A percentile compares a stretch with the other conserved stretches of the same genome.
phyloP scores from a whole-genome alignment of 768 basidiomycete genomes.

The Glaciozyma martinii region DNA sequence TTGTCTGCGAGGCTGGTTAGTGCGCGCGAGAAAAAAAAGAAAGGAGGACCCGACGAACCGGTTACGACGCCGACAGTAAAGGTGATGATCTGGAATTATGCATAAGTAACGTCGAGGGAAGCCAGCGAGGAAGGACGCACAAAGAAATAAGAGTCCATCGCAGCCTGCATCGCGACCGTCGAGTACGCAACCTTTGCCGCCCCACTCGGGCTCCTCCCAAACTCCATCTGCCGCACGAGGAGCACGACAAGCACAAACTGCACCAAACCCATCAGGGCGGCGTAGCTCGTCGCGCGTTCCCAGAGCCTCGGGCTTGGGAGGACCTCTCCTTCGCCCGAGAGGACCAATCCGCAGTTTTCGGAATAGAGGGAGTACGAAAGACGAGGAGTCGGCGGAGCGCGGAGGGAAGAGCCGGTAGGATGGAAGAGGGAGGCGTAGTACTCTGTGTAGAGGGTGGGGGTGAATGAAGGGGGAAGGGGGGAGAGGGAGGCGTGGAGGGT shows the following conservation, averaged over 20 bases:
- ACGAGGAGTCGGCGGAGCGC: conserved; percentile 3
- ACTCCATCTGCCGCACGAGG: conserved; percentile 33
- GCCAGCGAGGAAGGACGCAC: conserved; percentile 10
- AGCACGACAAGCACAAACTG: conserved; percentile 15
- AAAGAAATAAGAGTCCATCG: conserved; percentile 31
- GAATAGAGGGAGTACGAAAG: conserved; percentile 29
- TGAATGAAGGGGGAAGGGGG: conserved; percentile 14
- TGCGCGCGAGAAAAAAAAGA: not conserved
- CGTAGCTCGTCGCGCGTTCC: conserved; percentile 19
- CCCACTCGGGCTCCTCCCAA: not conserved
- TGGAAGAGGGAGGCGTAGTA: conserved; percentile 27
- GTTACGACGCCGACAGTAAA: conserved; percentile 21
- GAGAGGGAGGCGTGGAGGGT: conserved; percentile 28
- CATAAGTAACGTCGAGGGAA: not conserved
- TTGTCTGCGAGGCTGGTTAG: conserved; percentile 8
- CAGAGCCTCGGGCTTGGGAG: conserved; percentile 25
- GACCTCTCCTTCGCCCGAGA: conserved; percentile 16
- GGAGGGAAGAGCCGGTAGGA: conserved; percentile 21
- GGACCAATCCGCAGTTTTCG: conserved; percentile 29
- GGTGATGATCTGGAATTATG: conserved; percentile 15
- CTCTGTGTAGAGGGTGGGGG: conserved; percentile 16
- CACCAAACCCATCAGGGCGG: conserved; percentile 12
- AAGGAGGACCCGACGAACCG: conserved; percentile 3
- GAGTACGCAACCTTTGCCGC: conserved; percentile 6
- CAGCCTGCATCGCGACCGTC: conserved; percentile 23